These are phyloP conservation scores for Fraxinus greggii DNA, from an alignment of 305 asterid genomes.

Conservation along the genomic window DNA sequence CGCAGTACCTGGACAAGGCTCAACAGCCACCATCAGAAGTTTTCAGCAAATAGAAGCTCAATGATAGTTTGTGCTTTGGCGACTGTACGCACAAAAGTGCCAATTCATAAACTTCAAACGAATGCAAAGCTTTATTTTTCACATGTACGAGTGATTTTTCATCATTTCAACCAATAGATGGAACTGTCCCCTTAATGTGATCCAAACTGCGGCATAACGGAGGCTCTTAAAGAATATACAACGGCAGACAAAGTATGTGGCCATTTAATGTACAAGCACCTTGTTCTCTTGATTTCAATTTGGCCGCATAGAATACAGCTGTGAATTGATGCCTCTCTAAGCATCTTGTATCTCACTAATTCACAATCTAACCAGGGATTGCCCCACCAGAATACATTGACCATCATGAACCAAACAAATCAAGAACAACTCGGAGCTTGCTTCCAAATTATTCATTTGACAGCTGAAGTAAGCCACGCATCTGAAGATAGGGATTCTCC, in stretches of 20 bases:
- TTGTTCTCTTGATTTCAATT: conserved; percentile 19
- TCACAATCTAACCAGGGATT: conserved; percentile 31
- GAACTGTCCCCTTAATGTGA: conserved; percentile 16
- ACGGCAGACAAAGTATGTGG: conserved; percentile 12
- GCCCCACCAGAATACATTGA: conserved; percentile 15
- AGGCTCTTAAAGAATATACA: conserved; percentile 15
- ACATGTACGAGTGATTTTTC: conserved; percentile 22
- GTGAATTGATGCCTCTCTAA: conserved; percentile 18
- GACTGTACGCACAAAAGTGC: conserved; percentile 21
- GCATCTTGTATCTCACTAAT: conserved; percentile 26
- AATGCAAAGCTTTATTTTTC: conserved; percentile 22
- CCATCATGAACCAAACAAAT: conserved; percentile 32
- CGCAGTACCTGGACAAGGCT: conserved; percentile 41
- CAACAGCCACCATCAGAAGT: conserved; percentile 14
- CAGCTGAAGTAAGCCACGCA: conserved; percentile 94
- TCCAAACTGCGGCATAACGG: conserved; percentile 17
- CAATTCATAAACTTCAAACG: conserved; percentile 27
- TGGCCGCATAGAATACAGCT: conserved; percentile 23
- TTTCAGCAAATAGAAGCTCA: conserved; percentile 27
- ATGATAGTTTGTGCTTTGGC: conserved; percentile 22
- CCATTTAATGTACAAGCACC: conserved; percentile 22
- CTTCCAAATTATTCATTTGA: conserved; percentile 45
- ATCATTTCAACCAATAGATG: conserved; percentile 25
- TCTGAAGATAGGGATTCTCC: conserved; percentile 99
- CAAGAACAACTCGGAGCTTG: conserved; percentile 23